A percentile compares a stretch with the other conserved stretches of the same genome.
Conservation (phyloP, 2,329 filamentous ascomycete species). For the Alternaria burnsii region DNA sequence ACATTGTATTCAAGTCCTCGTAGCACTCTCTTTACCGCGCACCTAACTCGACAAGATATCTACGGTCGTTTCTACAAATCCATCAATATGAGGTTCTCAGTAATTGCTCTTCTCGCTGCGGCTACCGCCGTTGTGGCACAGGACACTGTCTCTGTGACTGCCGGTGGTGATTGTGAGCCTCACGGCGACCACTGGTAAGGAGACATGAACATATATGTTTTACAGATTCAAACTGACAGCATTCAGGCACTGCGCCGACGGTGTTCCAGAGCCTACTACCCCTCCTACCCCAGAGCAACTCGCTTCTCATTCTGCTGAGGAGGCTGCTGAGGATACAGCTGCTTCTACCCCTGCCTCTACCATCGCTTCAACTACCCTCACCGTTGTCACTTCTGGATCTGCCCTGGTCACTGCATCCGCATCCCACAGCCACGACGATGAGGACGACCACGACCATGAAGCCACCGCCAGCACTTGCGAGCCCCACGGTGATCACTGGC, state of each 20-base stretch:
- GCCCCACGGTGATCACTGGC: conserved; percentile 40
- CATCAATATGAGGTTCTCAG: conserved; percentile 32
- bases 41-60: conserved; percentile 5
- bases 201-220: background rate
- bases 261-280: conserved; percentile 17
- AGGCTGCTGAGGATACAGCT: conserved; percentile 4
- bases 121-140: conserved; percentile 28
- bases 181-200: conserved; percentile 38
- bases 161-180: conserved; percentile 26
- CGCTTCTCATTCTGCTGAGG: conserved; percentile 9
- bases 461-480: conserved; percentile 40
- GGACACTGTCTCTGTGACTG: conserved; percentile 20
- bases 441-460: conserved; percentile 34
- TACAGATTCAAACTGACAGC: background rate
- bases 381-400: conserved; percentile 9
- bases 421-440: conserved; percentile 22
- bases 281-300: conserved; percentile 15
- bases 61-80: conserved; percentile 5
- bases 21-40: background rate
- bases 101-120: conserved; percentile 21
- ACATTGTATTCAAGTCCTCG: conserved; percentile 1
- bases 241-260: conserved; percentile 16
- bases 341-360: conserved; percentile 4
- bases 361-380: background rate
- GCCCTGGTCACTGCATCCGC: conserved; percentile 3